A percentile compares a stretch with the other conserved stretches of the same genome.
These are phyloP conservation scores for Gentiana straminea DNA, from an alignment of 257 asterid species.

Conservation along the genomic window DNA sequence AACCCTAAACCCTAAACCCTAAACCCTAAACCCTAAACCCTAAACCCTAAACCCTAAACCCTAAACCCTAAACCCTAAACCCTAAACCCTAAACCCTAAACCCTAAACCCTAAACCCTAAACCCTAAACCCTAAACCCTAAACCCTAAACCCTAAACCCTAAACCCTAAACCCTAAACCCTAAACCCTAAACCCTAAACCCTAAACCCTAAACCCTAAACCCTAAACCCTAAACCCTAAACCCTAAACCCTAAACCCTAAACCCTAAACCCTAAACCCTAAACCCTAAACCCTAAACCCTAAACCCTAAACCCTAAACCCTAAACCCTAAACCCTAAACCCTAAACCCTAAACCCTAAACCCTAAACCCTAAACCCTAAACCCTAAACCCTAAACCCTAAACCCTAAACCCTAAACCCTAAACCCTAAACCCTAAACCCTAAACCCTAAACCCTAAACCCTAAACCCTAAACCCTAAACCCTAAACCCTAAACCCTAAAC, in stretches of 20 bases:
- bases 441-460: constrained; percentile 17
- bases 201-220: constrained; percentile 18
- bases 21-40: constrained; percentile 19
- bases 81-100: constrained; percentile 21
- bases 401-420: constrained; percentile 15
- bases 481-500: constrained; percentile 17
- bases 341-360: constrained; percentile 17
- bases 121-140: constrained; percentile 21
- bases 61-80: constrained; percentile 22
- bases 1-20: constrained; percentile 23
- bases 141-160: constrained; percentile 22
- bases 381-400: constrained; percentile 15
- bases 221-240: constrained; percentile 19
- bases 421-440: constrained; percentile 19
- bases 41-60: constrained; percentile 20
- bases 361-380: constrained; percentile 16
- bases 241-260: constrained; percentile 18
- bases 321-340: constrained; percentile 17
- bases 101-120: constrained; percentile 20
- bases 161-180: constrained; percentile 21
- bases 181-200: constrained; percentile 18
- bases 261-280: constrained; percentile 19
- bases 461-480: constrained; percentile 15
- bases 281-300: constrained; percentile 18
- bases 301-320: constrained; percentile 16